These are phyloP conservation scores for Colletotrichum godetiae DNA, from an alignment of 2,329 filamentous ascomycete genomes.

Conservation along the genomic window DNA sequence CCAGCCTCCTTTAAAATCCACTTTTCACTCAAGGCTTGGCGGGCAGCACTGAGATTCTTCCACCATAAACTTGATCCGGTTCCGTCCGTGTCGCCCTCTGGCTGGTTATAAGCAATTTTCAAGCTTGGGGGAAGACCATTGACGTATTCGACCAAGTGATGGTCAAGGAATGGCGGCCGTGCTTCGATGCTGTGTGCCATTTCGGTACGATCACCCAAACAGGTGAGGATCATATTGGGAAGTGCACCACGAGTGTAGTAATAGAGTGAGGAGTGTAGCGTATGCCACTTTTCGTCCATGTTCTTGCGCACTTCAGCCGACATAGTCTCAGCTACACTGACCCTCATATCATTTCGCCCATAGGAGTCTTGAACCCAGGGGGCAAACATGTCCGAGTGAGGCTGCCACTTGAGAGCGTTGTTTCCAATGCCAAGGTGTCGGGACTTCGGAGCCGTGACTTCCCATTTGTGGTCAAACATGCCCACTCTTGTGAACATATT, in stretches of 20 bases:
- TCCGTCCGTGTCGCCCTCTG: conserved; percentile 1
- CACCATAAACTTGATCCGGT: conserved; percentile 30
- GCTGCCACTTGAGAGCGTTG: conserved; percentile 15
- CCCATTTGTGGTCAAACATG: conserved; percentile 26
- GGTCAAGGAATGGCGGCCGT: conserved; percentile 48
- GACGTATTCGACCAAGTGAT: conserved; percentile 44
- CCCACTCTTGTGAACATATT: conserved; percentile 26
- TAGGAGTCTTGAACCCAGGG: conserved; percentile 25
- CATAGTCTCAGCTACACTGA: conserved; percentile 2
- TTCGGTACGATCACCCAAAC: conserved; percentile 48
- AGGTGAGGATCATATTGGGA: conserved; percentile 43
- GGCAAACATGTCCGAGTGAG: background rate
- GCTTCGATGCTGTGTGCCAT: conserved; percentile 51
- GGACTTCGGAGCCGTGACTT: background rate
- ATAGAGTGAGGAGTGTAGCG: conserved; percentile 42
- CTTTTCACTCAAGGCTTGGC: conserved; percentile 54
- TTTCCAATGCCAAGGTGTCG: background rate
- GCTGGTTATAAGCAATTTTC: conserved; percentile 13
- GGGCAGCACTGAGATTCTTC: conserved; percentile 26
- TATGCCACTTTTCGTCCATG: conserved; percentile 43
- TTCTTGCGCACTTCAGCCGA: conserved; percentile 37
- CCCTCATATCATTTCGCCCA: background rate
- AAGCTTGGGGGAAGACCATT: conserved; percentile 24
- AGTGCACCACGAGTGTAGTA: conserved; percentile 39
- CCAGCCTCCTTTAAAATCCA: conserved; percentile 60